Conservation (phyloP, 257 asterid genomes). For the Thymus mandschuricus region DNA sequence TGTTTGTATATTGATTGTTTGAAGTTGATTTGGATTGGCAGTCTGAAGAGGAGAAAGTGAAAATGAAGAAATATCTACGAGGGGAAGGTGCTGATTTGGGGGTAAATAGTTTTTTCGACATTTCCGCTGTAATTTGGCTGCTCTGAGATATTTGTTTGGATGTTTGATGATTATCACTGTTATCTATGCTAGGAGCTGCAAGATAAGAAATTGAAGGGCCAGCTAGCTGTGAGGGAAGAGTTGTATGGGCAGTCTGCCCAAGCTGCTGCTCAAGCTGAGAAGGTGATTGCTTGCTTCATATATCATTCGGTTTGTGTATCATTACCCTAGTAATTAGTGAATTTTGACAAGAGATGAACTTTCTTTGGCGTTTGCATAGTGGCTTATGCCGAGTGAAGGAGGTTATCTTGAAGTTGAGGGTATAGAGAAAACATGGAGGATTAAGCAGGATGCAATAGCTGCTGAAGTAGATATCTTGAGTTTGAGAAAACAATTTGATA, state of each 20-base stretch:
- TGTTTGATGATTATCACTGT: constrained; percentile 19
- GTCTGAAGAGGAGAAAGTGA: constrained; percentile 67
- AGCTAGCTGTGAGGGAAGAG: constrained; percentile 74
- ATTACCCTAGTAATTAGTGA: not conserved
- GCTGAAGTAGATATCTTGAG: constrained; percentile 76
- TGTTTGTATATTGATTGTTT: constrained; percentile 6
- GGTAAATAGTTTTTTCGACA: constrained; percentile 44
- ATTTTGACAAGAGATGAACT: not conserved
- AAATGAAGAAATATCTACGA: constrained; percentile 67
- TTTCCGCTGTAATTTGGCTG: not conserved
- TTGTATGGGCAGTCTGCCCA: constrained; percentile 74
- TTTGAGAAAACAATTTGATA: constrained; percentile 77
- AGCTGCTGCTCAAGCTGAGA: constrained; percentile 86
- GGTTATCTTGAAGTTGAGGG: constrained; percentile 87
- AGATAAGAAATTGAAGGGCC: constrained; percentile 90
- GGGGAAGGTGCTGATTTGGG: constrained; percentile 74
- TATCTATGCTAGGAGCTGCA: constrained; percentile 46
- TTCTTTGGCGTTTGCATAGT: constrained; percentile 48
- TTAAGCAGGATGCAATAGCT: constrained; percentile 77
- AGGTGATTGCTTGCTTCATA: constrained; percentile 51
- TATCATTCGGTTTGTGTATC: not conserved
- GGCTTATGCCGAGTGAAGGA: constrained; percentile 87
- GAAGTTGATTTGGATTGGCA: constrained; percentile 32
- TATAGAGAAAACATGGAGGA: constrained; percentile 86
- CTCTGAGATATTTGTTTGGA: not conserved